Evolutionary conservation across 2,329 filamentous ascomycete genomes (phyloP).

Genomic region (Periconia macrospinosa): DNA sequence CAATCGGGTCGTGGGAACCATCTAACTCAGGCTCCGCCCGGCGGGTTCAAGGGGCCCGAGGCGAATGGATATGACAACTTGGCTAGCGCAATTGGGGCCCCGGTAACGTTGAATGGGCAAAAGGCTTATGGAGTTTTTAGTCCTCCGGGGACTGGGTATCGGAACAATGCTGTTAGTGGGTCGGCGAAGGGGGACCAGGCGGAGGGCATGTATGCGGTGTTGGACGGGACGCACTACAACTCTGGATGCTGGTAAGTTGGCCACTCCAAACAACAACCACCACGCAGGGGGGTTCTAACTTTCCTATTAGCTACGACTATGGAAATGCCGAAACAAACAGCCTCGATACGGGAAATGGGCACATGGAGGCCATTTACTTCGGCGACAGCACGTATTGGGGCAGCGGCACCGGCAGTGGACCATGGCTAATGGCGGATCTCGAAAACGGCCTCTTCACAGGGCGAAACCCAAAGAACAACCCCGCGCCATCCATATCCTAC

Average conservation of each 20-base stretch:
- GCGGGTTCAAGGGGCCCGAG: constrained; percentile 60
- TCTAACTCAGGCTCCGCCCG: constrained; percentile 63
- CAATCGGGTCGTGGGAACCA: constrained; percentile 66
- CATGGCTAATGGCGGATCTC: constrained; percentile 71
- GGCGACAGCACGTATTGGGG: constrained; percentile 60
- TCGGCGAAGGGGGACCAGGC: constrained; percentile 58
- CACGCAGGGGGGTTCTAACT: constrained; percentile 54
- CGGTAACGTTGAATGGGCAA: constrained; percentile 61
- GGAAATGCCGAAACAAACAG: constrained; percentile 48
- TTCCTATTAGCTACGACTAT: constrained; percentile 51
- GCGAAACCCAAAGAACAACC: constrained; percentile 49
- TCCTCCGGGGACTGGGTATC: constrained; percentile 64
- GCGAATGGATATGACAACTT: constrained; percentile 62
- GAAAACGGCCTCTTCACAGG: constrained; percentile 55
- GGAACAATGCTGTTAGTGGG: constrained; percentile 58
- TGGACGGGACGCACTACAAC: constrained; percentile 65
- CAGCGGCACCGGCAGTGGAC: constrained; percentile 59
- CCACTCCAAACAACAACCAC: no score
- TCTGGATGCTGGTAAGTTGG: no score
- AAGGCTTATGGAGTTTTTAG: constrained; percentile 68
- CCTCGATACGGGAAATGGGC: constrained; percentile 58
- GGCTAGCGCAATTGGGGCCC: constrained; percentile 61
- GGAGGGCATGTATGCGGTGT: constrained; percentile 63
- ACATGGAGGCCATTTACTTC: constrained; percentile 72
- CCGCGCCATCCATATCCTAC: constrained; percentile 53